These are phyloP conservation scores for Colletotrichum liaoningense DNA, from an alignment of 2,329 filamentous ascomycete species.

Conservation along the genomic window DNA sequence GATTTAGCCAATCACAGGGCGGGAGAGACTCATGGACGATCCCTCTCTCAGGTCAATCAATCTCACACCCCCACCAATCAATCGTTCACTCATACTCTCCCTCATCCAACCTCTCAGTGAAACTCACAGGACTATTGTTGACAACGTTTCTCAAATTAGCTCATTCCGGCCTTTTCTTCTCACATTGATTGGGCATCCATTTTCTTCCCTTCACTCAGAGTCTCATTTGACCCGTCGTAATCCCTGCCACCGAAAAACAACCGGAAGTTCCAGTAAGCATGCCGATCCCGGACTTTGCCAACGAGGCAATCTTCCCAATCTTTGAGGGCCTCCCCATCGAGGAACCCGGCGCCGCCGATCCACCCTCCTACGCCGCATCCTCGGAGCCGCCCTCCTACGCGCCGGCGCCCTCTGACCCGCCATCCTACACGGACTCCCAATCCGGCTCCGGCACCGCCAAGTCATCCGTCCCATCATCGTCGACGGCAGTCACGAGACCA, in stretches of 20 bases:
- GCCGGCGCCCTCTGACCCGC: constrained; percentile 5
- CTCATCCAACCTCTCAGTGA: neutral
- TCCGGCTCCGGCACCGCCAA: neutral
- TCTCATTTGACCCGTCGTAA: too few relatives aligned
- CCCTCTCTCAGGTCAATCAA: constrained; percentile 6
- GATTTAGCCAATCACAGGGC: neutral
- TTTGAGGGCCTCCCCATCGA: constrained; percentile 45
- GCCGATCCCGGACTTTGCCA: constrained; percentile 46
- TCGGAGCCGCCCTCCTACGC: constrained; percentile 1
- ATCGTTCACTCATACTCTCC: constrained; percentile 2
- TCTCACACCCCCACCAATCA: constrained; percentile 8
- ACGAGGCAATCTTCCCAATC: constrained; percentile 47
- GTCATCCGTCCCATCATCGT: neutral
- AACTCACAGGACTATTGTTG: neutral
- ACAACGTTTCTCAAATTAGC: neutral
- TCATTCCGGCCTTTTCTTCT: neutral
- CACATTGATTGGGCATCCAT: neutral
- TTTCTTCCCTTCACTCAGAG: neutral
- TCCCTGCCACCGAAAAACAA: neutral
- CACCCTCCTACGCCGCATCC: constrained; percentile 15
- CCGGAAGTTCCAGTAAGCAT: too few relatives aligned
- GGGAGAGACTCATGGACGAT: neutral
- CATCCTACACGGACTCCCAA: constrained; percentile 21
- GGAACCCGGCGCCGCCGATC: constrained; percentile 24
- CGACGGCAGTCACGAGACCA: neutral